Evolutionary conservation across 371 early-diverging fungal genomes (phyloP).

Genomic region (Mortierella sp.): DNA sequence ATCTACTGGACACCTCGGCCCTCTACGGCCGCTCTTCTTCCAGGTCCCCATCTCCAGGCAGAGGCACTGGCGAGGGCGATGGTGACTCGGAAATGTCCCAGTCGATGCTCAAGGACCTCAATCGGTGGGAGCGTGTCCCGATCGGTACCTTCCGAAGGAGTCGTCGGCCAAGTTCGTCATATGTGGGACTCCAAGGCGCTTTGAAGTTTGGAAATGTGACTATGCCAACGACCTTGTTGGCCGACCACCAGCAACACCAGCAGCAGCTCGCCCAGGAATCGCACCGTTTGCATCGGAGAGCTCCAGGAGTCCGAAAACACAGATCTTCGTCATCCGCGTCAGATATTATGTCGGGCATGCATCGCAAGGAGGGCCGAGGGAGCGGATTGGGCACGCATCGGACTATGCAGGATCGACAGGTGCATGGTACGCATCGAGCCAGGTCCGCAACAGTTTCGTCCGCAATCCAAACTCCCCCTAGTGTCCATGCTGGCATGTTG

Average conservation of each 20-base stretch:
- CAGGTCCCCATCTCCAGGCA: constrained; percentile 66
- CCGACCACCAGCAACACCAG: constrained; percentile 42
- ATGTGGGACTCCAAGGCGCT: constrained; percentile 45
- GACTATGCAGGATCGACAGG: not conserved
- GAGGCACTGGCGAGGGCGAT: constrained; percentile 13
- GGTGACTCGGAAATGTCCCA: constrained; percentile 57
- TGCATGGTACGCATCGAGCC: not conserved
- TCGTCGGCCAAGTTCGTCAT: constrained; percentile 46
- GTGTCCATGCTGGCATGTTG: constrained; percentile 26
- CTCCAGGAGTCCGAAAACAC: constrained; percentile 16
- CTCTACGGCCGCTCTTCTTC: constrained; percentile 66
- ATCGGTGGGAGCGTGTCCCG: constrained; percentile 73
- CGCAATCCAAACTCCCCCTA: constrained; percentile 17
- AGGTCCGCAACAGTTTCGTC: not conserved
- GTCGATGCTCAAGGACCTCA: constrained; percentile 64
- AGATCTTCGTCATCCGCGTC: constrained; percentile 22
- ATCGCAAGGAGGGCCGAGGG: constrained; percentile 3
- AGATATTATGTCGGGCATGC: not conserved
- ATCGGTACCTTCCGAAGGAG: constrained; percentile 70
- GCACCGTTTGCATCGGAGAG: constrained; percentile 16
- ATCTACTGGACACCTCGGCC: constrained; percentile 70
- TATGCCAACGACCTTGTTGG: constrained; percentile 44
- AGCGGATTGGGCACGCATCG: not conserved
- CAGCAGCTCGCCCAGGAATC: constrained; percentile 28
- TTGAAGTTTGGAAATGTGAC: constrained; percentile 47